Base-by-base conservation (phyloP, 2,329 filamentous ascomycete species). In the Verticillium longisporum region DNA sequence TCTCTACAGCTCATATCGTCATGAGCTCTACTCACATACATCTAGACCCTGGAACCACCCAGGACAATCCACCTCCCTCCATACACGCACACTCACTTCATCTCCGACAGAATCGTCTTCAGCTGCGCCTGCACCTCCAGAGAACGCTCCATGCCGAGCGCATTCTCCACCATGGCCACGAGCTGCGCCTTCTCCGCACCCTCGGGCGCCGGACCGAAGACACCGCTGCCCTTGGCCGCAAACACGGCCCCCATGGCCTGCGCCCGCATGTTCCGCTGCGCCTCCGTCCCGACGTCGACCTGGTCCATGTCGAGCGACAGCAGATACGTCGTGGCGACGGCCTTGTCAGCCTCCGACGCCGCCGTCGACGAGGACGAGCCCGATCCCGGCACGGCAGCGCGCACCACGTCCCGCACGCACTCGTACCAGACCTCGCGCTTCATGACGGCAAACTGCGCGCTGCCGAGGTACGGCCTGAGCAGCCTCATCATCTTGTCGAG, bases 371-470 rank as follows among this genome's bases (percentile, higher is more conserved):
- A 34, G 32, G 65, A 60, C n/a, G 90, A 90, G 55, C 91, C 90
- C 18, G 18, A 21, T 21, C 70, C 66, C 11, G 67, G 63, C 1
- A 62, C 63, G 0, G 78, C 77, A 2, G 78, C 75, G 3, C 75
- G 70, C 69, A 86, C 74, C 14, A 86, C 61, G 13, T 83, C 81
- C 14, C 66, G 66, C 0, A 79, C 78, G 38, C 77, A 77, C 32
- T 74, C 75, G 66, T 85, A 86, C 80, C 83, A 85, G 1, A 78
- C 74, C 45, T 80, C 77, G 18, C 80, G 75, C 55, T 81, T 77
- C 60, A 84, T 76, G 0, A 68, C 66, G 9, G 72, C 73, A 54
- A 80, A 80, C 45, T 74, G 73, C 0, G 69, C 55, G 60, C 70
- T 73, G 3, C 66, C 62, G 0, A 83, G 68, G 56, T 76, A 81